Conservation (phyloP, 192 early-diverging fungal genomes). For the Entrophospora sp. region DNA sequence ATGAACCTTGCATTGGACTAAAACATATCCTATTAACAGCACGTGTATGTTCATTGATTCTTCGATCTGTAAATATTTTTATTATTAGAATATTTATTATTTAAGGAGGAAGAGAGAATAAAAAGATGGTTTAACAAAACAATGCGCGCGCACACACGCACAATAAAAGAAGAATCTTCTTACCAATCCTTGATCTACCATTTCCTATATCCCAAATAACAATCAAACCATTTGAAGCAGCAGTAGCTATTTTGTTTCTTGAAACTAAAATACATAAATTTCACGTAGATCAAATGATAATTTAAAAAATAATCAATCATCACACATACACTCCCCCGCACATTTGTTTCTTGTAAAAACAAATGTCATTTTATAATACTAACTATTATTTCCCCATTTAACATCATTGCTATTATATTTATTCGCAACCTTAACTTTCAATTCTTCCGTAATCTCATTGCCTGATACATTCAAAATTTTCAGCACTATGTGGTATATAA, state of each 20-base stretch:
- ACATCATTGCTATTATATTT: constrained; percentile 59
- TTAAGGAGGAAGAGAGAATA: neutral
- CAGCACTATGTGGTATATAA: constrained; percentile 40
- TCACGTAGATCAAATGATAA: neutral
- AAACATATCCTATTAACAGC: constrained; percentile 74
- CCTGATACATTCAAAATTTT: constrained; percentile 56
- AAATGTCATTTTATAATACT: constrained; percentile 20
- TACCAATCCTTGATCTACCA: constrained; percentile 26
- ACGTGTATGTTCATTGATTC: constrained; percentile 61
- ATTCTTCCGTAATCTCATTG: constrained; percentile 43
- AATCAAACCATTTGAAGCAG: constrained; percentile 62
- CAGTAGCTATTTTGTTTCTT: constrained; percentile 59
- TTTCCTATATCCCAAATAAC: constrained; percentile 60
- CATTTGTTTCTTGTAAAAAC: neutral
- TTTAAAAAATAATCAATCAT: neutral
- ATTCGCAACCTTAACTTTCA: constrained; percentile 58
- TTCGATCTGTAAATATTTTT: constrained; percentile 34
- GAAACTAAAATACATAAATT: constrained; percentile 30
- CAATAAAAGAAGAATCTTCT: neutral
- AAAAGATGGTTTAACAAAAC: neutral
- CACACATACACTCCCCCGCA: neutral
- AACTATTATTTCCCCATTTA: constrained; percentile 64
- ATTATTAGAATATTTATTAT: neutral
- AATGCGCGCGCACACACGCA: neutral
- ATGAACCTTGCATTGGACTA: constrained; percentile 54